These are phyloP conservation scores for Jaenimonas drosophilae DNA, from an alignment of 208 protist species.

Conservation along the genomic window DNA sequence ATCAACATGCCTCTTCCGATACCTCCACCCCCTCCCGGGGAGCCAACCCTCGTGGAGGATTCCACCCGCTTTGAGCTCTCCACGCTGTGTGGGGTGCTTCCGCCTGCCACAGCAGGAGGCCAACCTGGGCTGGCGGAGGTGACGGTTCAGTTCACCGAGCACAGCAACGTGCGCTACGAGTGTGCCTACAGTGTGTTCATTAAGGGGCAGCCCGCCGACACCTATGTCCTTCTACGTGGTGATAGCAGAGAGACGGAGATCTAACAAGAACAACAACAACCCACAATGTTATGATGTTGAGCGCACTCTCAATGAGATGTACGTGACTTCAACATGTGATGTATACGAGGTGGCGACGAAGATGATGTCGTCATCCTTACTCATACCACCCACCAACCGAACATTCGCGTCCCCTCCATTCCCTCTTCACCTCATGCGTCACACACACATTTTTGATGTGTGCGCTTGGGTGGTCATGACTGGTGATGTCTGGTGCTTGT, in stretches of 20 bases:
- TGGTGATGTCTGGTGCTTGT: too few relatives aligned
- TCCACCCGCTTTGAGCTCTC: conserved; percentile 35
- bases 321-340: too few relatives aligned
- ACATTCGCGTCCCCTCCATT: too few relatives aligned
- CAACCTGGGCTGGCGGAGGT: conserved; percentile 37
- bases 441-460: too few relatives aligned
- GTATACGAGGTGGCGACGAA: too few relatives aligned
- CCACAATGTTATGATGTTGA: too few relatives aligned
- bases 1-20: conserved; percentile 17
- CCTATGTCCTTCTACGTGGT: conserved; percentile 41
- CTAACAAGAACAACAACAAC: conserved; percentile 10
- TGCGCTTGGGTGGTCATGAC: too few relatives aligned
- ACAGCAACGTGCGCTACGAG: conserved; percentile 68
- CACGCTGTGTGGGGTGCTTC: conserved; percentile 34
- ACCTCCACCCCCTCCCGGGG: not conserved
- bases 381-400: too few relatives aligned
- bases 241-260: conserved; percentile 79
- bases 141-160: conserved; percentile 36
- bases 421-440: too few relatives aligned
- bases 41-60: conserved; percentile 13
- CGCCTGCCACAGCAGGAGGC: conserved; percentile 56
- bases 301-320: too few relatives aligned
- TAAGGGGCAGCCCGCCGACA: conserved; percentile 20
- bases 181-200: conserved; percentile 41
- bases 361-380: too few relatives aligned